These are phyloP conservation scores for Helminthosporium solani DNA, from an alignment of 2,329 filamentous ascomycete genomes.

Conservation along the genomic window DNA sequence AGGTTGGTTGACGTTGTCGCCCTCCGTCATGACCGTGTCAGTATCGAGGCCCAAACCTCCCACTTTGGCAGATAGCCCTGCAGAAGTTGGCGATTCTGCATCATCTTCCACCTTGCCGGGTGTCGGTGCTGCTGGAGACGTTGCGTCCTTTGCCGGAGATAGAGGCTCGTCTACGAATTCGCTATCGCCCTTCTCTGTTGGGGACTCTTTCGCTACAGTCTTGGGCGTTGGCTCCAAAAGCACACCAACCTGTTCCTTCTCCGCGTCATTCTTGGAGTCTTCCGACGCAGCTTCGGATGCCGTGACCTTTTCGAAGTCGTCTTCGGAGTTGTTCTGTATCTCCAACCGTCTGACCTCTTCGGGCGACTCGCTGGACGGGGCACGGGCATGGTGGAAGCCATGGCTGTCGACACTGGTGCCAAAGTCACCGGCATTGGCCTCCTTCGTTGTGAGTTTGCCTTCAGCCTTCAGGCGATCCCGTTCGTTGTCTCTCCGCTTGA, in stretches of 20 bases:
- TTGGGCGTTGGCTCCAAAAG: slow-evolving; percentile 45
- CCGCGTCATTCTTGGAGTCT: slow-evolving; percentile 56
- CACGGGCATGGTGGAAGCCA: slow-evolving; percentile 53
- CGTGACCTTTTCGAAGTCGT: slow-evolving; percentile 90
- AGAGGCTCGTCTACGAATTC: slow-evolving; percentile 79
- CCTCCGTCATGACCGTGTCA: slow-evolving; percentile 52
- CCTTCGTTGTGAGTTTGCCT: slow-evolving; percentile 66
- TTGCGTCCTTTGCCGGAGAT: slow-evolving; percentile 52
- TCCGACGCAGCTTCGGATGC: slow-evolving; percentile 70
- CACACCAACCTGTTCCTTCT: slow-evolving; percentile 45
- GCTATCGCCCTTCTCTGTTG: slow-evolving; percentile 23
- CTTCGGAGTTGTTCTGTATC: slow-evolving; percentile 78
- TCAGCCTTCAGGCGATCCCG: slow-evolving; percentile 76
- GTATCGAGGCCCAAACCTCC: slow-evolving; percentile 61
- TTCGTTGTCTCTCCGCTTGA: slow-evolving; percentile 75
- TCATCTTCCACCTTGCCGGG: slow-evolving; percentile 29
- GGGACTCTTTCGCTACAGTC: slow-evolving; percentile 40
- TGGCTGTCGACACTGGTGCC: slow-evolving; percentile 55
- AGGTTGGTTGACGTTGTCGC: slow-evolving; percentile 21
- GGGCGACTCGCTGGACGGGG: slow-evolving; percentile 53
- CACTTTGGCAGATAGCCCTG: slow-evolving; percentile 57
- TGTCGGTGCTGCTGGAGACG: slow-evolving; percentile 20
- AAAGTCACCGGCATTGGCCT: slow-evolving; percentile 58
- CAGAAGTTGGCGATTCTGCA: slow-evolving; percentile 51
- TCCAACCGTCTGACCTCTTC: slow-evolving; percentile 72